A percentile compares a stretch with the other conserved stretches of the same genome.
Evolutionary conservation across 2,329 filamentous ascomycete genomes (phyloP).

Genomic region (Pseudocercospora vitis): DNA sequence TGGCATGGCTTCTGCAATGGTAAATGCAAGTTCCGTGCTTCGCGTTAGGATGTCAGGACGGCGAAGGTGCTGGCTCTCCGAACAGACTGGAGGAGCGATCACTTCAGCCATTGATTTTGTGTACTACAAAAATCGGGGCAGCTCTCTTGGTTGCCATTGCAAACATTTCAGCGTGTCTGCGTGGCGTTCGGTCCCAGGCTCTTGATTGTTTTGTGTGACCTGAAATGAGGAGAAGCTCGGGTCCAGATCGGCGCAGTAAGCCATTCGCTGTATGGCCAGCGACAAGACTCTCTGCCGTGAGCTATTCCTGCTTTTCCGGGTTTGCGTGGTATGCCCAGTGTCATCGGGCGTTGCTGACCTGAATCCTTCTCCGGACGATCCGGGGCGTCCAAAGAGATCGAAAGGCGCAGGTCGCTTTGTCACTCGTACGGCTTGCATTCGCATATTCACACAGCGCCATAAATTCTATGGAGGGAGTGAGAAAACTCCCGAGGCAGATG

Average conservation of each 20-base stretch:
- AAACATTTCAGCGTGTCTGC: too few relatives aligned
- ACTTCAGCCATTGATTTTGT: too few relatives aligned
- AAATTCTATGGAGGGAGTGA: too few relatives aligned
- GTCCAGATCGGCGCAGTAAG: background rate
- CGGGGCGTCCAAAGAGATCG: background rate
- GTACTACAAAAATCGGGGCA: too few relatives aligned
- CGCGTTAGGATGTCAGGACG: background rate
- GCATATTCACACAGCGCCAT: too few relatives aligned
- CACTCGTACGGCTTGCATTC: too few relatives aligned
- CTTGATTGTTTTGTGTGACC: background rate
- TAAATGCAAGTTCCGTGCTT: background rate
- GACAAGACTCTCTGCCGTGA: too few relatives aligned
- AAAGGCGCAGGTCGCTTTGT: too few relatives aligned
- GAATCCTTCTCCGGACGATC: slow-evolving; percentile 3
- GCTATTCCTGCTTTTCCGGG: background rate
- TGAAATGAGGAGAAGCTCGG: background rate
- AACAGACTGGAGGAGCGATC: background rate
- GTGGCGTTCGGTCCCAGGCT: background rate
- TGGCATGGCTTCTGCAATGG: background rate
- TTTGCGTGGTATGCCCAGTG: background rate
- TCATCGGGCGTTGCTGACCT: background rate
- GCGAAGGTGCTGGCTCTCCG: background rate
- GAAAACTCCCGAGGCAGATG: background rate
- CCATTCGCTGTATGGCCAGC: background rate
- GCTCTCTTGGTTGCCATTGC: too few relatives aligned